Base-by-base conservation (phyloP, 768 basidiomycete genomes). In the Chalciporus piperatus region DNA sequence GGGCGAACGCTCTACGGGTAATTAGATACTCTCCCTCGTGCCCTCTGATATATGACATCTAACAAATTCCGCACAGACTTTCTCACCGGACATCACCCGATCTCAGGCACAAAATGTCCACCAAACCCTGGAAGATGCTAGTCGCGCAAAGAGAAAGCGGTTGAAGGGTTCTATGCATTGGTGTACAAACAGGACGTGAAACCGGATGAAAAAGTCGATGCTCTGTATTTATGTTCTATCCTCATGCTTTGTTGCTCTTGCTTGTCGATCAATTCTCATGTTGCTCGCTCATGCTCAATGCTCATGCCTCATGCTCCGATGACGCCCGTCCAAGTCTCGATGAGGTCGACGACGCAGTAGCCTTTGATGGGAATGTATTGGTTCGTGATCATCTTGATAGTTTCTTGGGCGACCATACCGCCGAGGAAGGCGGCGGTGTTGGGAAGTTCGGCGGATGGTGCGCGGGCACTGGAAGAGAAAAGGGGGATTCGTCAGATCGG, bases 351-450 rank as follows among this genome's bases (percentile, higher is more conserved):
- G 20, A 92, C 77, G 59, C 88, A 90, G 57, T 86, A 87, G 13
- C 92, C 90, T 54, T 87, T 82, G 56, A 96, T 79, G 8, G 97
- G 95, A 13, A 95, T 79, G 65, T 99, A 99, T 70, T 99, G 97
- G 61, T 83, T 85, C 51, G 96, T 99, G 61, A 96, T 87, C 72
- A 98, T 78, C 78, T 99, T 98, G 77, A 98, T 98, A 6, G 85
- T 84, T 66, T 99, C 97, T 60, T 99, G 97, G 22, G 95, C 93
- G 17, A 98, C 87, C 32, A 98, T 69, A 3, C 97, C 97, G 1
- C 97, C 97, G 1, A 98, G 74, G 62, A 98, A 83, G 2, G 95
- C 95, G 0, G 96, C 92, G 2, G 86, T 94, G 58, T 94, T 98
- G 6, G 96, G 96, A 3, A 98, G 72, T 61, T 96, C 92, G 3